Percentiles rank a stretch among this genome's conserved stretches.
phyloP scores from a whole-genome alignment of 2,329 filamentous ascomycete species.

The Apiospora aurea region DNA sequence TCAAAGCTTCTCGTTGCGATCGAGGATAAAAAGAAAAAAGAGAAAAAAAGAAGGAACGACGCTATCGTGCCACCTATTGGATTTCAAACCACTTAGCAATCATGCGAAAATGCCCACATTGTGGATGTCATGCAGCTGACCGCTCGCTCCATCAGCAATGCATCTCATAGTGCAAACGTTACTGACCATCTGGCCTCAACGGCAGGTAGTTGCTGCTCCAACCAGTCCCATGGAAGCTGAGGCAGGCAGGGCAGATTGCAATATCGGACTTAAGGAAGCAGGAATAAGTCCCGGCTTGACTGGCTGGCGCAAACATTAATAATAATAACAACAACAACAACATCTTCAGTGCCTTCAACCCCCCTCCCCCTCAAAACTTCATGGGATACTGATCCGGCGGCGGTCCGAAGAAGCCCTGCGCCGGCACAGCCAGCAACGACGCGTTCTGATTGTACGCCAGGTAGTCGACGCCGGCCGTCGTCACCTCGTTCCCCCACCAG shows the following conservation, averaged over 20 bases:
- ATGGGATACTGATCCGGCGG: constrained; percentile 25
- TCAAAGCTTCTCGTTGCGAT: constrained; percentile 1
- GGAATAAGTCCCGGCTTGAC: background rate
- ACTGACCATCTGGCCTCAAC: background rate
- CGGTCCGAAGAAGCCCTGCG: constrained; percentile 26
- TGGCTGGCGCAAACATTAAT: background rate
- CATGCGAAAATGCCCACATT: background rate
- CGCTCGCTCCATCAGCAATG: background rate
- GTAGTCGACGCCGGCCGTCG: constrained; percentile 26
- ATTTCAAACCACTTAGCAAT: constrained; percentile 16
- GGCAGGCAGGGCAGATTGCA: background rate
- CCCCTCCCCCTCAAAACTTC: background rate
- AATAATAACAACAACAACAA: background rate
- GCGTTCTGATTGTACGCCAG: constrained; percentile 29
- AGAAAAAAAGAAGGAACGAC: background rate
- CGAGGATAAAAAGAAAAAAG: too few relatives aligned
- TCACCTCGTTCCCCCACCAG: constrained; percentile 58
- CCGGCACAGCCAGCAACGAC: constrained; percentile 25
- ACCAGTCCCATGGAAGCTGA: background rate
- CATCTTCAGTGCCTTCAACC: background rate
- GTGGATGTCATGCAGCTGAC: background rate
- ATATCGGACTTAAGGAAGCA: background rate
- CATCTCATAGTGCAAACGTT: background rate
- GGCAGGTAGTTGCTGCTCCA: background rate
- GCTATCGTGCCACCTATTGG: constrained; percentile 6